Percentiles rank a stretch among this genome's conserved stretches.
These are phyloP conservation scores for Diutina ranongensis DNA, from an alignment of 1,139 yeast genomes.

Conservation along the genomic window DNA sequence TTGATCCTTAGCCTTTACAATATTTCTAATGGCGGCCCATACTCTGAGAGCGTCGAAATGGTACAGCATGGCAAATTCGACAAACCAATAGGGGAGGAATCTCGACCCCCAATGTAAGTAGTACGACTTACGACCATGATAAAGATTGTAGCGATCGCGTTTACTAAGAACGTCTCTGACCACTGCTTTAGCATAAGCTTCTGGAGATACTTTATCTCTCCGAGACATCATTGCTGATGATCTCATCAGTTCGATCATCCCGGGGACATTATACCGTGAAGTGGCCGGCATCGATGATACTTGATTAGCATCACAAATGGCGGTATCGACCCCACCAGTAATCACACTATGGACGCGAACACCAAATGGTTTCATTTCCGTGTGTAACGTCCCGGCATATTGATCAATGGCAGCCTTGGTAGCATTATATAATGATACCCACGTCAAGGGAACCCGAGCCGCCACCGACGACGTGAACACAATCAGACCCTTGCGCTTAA, in stretches of 20 bases:
- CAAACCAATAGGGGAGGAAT: neutral
- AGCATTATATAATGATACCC: constrained; percentile 1
- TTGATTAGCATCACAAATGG: neutral
- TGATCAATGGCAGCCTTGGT: constrained; percentile 6
- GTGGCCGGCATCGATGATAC: neutral
- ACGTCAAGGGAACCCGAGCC: constrained; percentile 3
- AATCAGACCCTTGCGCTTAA: constrained; percentile 3
- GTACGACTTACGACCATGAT: constrained; percentile 3
- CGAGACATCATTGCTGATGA: constrained; percentile 4
- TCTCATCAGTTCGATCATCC: constrained; percentile 1
- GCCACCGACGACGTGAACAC: constrained; percentile 7
- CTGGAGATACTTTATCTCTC: neutral
- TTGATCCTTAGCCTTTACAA: neutral
- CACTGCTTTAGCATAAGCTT: constrained; percentile 2
- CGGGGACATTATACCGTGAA: constrained; percentile 4
- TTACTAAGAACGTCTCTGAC: constrained; percentile 1
- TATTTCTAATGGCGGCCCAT: neutral
- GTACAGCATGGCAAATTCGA: neutral
- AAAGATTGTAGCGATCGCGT: neutral
- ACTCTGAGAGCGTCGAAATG: neutral
- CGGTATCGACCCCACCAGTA: constrained; percentile 6
- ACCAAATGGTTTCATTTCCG: constrained; percentile 6
- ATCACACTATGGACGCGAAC: constrained; percentile 6
- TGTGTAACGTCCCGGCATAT: neutral
- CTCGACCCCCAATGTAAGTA: neutral